Evolutionary conservation across 495 filamentous ascomycete species (phyloP), one percentile per base, ranked within the genome.

Genomic region (Lichina pygmaea): DNA sequence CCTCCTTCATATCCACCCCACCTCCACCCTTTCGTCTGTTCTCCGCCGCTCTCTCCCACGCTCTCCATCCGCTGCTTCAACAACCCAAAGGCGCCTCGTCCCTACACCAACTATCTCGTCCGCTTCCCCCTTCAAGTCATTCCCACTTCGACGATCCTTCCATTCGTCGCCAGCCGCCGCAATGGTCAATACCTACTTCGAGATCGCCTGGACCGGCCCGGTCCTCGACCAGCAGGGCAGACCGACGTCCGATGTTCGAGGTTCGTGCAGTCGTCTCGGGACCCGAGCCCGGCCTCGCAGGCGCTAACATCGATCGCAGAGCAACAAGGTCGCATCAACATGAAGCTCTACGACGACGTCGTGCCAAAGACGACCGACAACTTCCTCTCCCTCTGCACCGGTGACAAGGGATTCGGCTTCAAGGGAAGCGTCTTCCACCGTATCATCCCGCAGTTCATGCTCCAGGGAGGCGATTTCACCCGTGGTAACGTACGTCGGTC

Each of bases 361-460:
- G 84, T 91, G 49, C 89, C 91, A 47, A 89, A 78, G 66, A 97
- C 89, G 17, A 73, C 75, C 49, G 75, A 85, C 55, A 97, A 97
- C 70, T 97, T 97, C 73, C 75, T 75, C 50, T 77, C 78, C 57
- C 78, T 97, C 50, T 94, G 85, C 72, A 93, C 85, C 33, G 78
- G 78, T 55, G 77, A 84, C 70, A 82, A 86, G 63, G 89, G 91
- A 54, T 76, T 74, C 55, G 86, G 83, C 51, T 77, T 71, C 60
- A 32, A 48, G 34, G 30, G 58, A 44, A 60, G 55, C 48, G 61
- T 57, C 47, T 60, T 58, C 56, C 56, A 58, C 52, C 62, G 62
- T 50, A 48, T 67, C 46, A 67, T 67, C 45, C 62, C 62, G 6
- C 49, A 64, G 37, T 67, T 67, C 60, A 67, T 67, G 64, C 60